phyloP scores from a whole-genome alignment of 805 yeast species.

The Suhomyces sp. region DNA sequence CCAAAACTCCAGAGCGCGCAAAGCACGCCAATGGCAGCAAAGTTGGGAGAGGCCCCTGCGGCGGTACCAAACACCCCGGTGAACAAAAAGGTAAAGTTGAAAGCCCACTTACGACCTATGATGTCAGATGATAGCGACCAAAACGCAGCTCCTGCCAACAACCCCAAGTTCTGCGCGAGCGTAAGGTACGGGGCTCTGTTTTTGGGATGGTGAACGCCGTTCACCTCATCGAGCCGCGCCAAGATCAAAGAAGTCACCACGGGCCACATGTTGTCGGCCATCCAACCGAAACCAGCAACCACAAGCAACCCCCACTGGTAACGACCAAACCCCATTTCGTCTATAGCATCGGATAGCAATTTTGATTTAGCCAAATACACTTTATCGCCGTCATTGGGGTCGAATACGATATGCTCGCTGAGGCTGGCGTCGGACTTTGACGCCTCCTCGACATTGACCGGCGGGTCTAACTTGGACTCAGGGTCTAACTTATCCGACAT shows the following conservation, averaged over 20 bases:
- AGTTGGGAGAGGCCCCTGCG: conserved; percentile 22
- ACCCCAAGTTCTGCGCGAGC: conserved; percentile 33
- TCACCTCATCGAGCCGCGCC: conserved; percentile 27
- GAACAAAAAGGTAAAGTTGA: conserved; percentile 22
- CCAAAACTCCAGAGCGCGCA: conserved; percentile 26
- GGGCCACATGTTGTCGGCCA: conserved; percentile 41
- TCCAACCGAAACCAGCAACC: conserved; percentile 32
- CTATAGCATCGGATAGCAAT: conserved; percentile 40
- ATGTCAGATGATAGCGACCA: conserved; percentile 23
- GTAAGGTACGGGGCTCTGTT: conserved; percentile 35
- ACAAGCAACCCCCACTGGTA: conserved; percentile 22
- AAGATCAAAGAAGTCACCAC: conserved; percentile 32
- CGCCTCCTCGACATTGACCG: not conserved
- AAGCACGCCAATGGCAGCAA: conserved; percentile 19
- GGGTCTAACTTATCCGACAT: not conserved
- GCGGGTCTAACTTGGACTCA: not conserved
- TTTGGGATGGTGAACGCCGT: conserved; percentile 36
- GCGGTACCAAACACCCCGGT: conserved; percentile 21
- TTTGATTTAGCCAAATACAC: conserved; percentile 13
- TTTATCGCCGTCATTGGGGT: conserved; percentile 7
- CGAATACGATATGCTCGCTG: conserved; percentile 5
- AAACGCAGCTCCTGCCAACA: conserved; percentile 22
- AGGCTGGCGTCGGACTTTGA: not conserved
- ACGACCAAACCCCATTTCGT: conserved; percentile 34
- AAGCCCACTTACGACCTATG: conserved; percentile 26